phyloP scores from a whole-genome alignment of 257 asterid genomes.

The Solanum dulcamara region DNA sequence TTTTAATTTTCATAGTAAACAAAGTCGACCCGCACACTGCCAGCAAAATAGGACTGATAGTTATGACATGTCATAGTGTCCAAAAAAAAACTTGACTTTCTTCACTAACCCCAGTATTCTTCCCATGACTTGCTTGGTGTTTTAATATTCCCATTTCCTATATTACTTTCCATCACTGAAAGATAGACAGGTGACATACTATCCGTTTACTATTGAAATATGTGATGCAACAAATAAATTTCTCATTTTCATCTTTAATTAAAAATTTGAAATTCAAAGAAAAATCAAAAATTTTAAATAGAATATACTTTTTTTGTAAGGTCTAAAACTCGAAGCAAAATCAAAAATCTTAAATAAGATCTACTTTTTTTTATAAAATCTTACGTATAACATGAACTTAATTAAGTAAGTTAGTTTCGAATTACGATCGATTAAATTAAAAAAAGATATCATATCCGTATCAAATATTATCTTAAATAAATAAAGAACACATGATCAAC shows the following conservation, averaged over 20 bases:
- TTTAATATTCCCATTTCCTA: neutral
- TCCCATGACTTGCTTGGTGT: neutral
- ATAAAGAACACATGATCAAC: neutral
- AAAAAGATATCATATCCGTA: neutral
- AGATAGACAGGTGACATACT: neutral
- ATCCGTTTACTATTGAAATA: neutral
- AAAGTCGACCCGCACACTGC: neutral
- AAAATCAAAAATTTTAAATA: neutral
- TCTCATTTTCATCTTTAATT: neutral
- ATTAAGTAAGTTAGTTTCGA: neutral
- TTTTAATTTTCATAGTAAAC: neutral
- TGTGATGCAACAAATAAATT: neutral
- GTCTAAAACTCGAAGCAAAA: neutral
- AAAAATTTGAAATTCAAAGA: neutral
- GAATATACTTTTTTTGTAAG: neutral
- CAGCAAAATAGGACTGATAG: neutral
- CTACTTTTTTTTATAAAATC: neutral
- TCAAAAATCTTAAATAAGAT: neutral
- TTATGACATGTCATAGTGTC: neutral
- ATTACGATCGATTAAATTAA: neutral
- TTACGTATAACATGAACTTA: neutral
- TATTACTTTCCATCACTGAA: neutral
- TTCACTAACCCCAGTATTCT: neutral
- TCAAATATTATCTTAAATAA: neutral
- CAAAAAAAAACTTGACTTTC: neutral